These are phyloP conservation scores for Nakazawaea ishiwadae DNA, from an alignment of 805 yeast species.

Conservation along the genomic window DNA sequence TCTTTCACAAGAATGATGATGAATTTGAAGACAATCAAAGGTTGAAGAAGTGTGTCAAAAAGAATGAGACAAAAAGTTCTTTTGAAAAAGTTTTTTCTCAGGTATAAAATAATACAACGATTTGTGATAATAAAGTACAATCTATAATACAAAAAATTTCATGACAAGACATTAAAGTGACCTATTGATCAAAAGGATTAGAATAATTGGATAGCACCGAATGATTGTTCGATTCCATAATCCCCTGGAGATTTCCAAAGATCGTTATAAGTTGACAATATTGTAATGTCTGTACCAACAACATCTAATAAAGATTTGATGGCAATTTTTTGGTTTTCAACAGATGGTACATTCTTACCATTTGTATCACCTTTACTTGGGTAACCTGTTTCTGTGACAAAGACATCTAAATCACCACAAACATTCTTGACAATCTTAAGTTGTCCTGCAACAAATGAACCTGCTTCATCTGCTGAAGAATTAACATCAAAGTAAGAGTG, in stretches of 20 bases:
- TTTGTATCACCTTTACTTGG: constrained; percentile 70
- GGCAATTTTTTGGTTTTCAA: constrained; percentile 68
- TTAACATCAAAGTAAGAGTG: constrained; percentile 76
- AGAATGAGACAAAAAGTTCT: too few relatives aligned
- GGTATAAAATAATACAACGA: neutral
- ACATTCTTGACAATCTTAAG: constrained; percentile 43
- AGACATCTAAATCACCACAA: constrained; percentile 53
- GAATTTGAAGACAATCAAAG: too few relatives aligned
- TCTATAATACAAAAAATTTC: constrained; percentile 6
- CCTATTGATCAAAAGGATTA: constrained; percentile 13
- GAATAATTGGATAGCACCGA: constrained; percentile 53
- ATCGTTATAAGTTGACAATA: constrained; percentile 80
- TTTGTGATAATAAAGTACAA: neutral
- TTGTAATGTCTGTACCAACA: constrained; percentile 56
- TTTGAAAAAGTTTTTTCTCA: too few relatives aligned
- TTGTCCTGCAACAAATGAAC: constrained; percentile 65
- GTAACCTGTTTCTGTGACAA: constrained; percentile 85
- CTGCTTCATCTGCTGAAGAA: constrained; percentile 63
- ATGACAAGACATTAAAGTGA: neutral
- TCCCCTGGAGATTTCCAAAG: constrained; percentile 84
- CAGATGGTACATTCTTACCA: constrained; percentile 70
- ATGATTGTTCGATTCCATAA: constrained; percentile 82
- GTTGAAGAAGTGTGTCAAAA: too few relatives aligned
- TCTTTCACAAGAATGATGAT: too few relatives aligned
- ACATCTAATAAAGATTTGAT: constrained; percentile 55